Conservation (phyloP, 108 stramenopile genomes). For the Nitzschia sp. region DNA sequence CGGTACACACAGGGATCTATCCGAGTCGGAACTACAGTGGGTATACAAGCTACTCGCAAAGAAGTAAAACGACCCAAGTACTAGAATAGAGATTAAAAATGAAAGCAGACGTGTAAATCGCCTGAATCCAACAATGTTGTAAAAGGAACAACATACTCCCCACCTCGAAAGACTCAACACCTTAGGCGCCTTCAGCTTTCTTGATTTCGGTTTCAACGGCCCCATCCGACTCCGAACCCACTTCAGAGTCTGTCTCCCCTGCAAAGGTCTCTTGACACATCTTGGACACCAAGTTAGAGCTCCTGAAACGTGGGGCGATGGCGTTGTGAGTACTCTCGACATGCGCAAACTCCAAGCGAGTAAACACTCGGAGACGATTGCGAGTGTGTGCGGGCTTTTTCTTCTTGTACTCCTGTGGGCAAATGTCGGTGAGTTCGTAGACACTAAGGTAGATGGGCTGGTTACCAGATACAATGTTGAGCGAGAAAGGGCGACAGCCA, state of each 20-base stretch:
- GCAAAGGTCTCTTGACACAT: slow-evolving; percentile 1
- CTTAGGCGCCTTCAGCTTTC: neutral
- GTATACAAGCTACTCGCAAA: slow-evolving; percentile 25
- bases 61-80: neutral
- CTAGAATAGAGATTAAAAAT: too few relatives aligned
- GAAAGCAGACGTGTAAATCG: too few relatives aligned
- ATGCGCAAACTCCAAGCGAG: slow-evolving; percentile 47
- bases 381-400: slow-evolving; percentile 39
- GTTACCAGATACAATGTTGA: slow-evolving; percentile 48
- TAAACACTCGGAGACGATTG: slow-evolving; percentile 38
- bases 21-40: slow-evolving; percentile 65
- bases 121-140: too few relatives aligned
- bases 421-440: slow-evolving; percentile 43
- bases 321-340: slow-evolving; percentile 30
- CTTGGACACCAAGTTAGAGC: neutral
- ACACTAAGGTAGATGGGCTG: slow-evolving; percentile 61
- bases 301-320: slow-evolving; percentile 27
- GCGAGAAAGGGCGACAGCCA: slow-evolving; percentile 57
- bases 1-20: slow-evolving; percentile 58
- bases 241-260: slow-evolving; percentile 31
- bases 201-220: neutral
- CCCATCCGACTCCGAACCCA: slow-evolving; percentile 22
- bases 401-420: slow-evolving; percentile 44
- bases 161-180: too few relatives aligned
- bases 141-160: too few relatives aligned